Evolutionary conservation across 768 basidiomycete genomes (phyloP).

Genomic region (Favolaschia claudopus): DNA sequence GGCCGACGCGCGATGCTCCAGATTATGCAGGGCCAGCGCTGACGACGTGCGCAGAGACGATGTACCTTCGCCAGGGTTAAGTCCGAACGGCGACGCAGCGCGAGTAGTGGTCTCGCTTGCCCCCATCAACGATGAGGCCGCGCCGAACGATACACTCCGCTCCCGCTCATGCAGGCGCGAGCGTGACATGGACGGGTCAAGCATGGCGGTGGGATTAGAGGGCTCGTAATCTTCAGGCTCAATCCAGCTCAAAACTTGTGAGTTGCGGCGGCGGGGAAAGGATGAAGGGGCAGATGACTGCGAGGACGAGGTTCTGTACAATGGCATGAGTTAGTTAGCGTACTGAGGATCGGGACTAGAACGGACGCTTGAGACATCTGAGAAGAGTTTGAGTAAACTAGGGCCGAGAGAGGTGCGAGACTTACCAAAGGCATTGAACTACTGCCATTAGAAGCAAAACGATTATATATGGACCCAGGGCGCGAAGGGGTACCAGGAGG

Average conservation of each 20-base stretch:
- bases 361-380: slow-evolving; percentile 16
- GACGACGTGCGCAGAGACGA: too few relatives aligned
- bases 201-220: not conserved
- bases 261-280: not conserved
- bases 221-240: slow-evolving; percentile 20
- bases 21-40: not conserved
- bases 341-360: not conserved
- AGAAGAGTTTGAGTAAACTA: not conserved
- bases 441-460: slow-evolving; percentile 5
- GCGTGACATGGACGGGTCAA: slow-evolving; percentile 12
- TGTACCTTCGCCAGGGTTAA: not conserved
- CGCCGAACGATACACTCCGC: not conserved
- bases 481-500: not conserved
- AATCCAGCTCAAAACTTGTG: slow-evolving; percentile 14
- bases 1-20: not conserved
- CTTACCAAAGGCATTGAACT: slow-evolving; percentile 19
- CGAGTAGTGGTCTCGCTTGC: not conserved
- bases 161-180: not conserved
- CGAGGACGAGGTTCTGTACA: not conserved
- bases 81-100: not conserved
- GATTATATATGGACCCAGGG: not conserved
- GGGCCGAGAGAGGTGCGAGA: too few relatives aligned
- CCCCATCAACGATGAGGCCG: not conserved
- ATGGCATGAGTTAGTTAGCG: not conserved
- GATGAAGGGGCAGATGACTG: not conserved